phyloP scores from a whole-genome alignment of 2,329 filamentous ascomycete genomes.

The Fusarium subtropicale region DNA sequence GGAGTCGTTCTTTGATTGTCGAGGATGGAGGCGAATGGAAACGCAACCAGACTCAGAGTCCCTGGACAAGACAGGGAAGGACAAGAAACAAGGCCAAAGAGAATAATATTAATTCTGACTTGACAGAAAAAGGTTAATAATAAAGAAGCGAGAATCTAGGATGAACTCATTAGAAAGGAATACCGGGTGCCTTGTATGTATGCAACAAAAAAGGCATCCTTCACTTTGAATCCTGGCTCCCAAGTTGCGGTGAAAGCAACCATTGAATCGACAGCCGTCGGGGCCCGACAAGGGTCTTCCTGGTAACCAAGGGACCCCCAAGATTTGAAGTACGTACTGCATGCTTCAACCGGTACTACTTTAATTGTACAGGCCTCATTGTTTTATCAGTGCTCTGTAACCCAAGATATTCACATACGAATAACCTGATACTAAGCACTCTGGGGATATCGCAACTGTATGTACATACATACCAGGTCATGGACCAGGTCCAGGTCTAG shows the following conservation, averaged over 20 bases:
- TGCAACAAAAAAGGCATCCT: conserved; percentile 27
- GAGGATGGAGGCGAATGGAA: conserved; percentile 9
- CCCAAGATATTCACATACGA: not conserved
- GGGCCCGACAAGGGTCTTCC: conserved; percentile 43
- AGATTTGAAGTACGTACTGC: conserved; percentile 5
- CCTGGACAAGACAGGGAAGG: conserved; percentile 10
- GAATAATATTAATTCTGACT: conserved; percentile 12
- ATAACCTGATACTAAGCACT: conserved; percentile 5
- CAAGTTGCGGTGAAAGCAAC: conserved; percentile 49
- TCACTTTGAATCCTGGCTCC: conserved; percentile 36
- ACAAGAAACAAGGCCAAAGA: conserved; percentile 3
- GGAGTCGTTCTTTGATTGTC: conserved; percentile 16
- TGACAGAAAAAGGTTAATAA: not conserved
- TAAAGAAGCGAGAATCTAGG: conserved; percentile 18
- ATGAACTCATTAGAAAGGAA: conserved; percentile 1
- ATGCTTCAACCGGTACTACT: not conserved
- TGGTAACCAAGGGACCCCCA: conserved; percentile 21
- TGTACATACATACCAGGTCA: not conserved
- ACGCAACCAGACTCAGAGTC: not conserved
- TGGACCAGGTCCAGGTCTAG: conserved; percentile 11
- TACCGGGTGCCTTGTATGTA: conserved; percentile 23
- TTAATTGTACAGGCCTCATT: conserved; percentile 2
- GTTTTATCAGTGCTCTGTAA: conserved; percentile 8
- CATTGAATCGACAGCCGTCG: conserved; percentile 36
- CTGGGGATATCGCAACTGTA: conserved; percentile 5